Percentiles rank a stretch among this genome's conserved stretches.
phyloP scores from a whole-genome alignment of 352 stramenopile genomes.

The Pythium vanterpoolii region DNA sequence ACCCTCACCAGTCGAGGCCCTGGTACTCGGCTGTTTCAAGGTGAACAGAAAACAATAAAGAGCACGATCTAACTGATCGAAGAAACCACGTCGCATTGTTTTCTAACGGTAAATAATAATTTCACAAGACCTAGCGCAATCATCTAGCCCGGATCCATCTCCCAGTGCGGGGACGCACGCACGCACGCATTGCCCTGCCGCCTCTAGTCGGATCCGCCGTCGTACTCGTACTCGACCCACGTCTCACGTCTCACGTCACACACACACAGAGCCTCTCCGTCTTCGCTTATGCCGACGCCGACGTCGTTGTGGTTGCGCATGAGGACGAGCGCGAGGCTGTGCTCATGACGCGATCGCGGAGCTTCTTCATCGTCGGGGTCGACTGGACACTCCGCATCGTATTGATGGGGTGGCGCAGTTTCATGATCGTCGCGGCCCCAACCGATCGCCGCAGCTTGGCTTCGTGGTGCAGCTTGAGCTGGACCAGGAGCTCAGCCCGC shows the following conservation, averaged over 20 bases:
- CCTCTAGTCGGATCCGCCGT: neutral
- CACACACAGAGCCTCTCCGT: neutral
- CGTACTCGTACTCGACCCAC: too few species aligned
- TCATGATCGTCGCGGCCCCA: conserved; percentile 28
- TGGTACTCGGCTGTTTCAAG: too few species aligned
- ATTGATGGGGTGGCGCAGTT: conserved; percentile 57
- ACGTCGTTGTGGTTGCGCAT: conserved; percentile 31
- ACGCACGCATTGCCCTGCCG: neutral
- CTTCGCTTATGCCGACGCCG: conserved; percentile 5
- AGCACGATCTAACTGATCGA: too few species aligned
- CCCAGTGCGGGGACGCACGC: too few species aligned
- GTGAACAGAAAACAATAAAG: too few species aligned
- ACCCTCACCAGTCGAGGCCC: too few species aligned
- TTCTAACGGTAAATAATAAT: neutral
- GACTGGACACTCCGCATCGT: conserved; percentile 54
- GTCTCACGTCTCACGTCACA: too few species aligned
- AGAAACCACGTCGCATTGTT: too few species aligned
- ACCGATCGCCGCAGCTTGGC: conserved; percentile 36
- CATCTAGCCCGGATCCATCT: too few species aligned
- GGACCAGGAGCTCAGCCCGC: conserved; percentile 46
- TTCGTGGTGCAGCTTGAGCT: conserved; percentile 58
- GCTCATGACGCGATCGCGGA: conserved; percentile 35
- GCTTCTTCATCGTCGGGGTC: conserved; percentile 67
- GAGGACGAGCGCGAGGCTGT: conserved; percentile 18
- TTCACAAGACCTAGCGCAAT: neutral